Percentiles rank a stretch among this genome's conserved stretches.
Conservation (phyloP, 2,329 filamentous ascomycete species). For the Aspergillus piperis region DNA sequence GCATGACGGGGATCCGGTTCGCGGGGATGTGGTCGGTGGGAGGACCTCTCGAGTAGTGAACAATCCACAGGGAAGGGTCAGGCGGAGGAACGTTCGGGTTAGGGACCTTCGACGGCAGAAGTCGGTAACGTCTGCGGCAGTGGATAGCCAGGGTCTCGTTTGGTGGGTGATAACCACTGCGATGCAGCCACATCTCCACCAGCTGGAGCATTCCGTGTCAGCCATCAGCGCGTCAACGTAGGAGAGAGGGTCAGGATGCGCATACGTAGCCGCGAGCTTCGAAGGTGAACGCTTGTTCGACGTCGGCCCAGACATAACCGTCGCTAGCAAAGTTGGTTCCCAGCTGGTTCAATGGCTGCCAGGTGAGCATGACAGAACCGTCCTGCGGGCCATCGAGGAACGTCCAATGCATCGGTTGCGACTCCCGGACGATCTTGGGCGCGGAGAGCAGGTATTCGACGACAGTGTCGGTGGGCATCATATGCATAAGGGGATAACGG, state of each 20-base stretch:
- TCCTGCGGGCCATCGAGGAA: conserved; percentile 82
- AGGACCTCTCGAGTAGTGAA: conserved; percentile 82
- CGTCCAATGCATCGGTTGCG: conserved; percentile 88
- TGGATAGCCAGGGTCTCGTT: conserved; percentile 73
- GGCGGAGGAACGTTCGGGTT: conserved; percentile 69
- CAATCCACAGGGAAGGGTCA: conserved; percentile 83
- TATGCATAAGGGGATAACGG: conserved; percentile 72
- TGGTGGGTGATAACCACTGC: conserved; percentile 74
- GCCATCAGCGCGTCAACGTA: neutral
- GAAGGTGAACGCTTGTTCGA: conserved; percentile 74
- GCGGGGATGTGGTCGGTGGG: conserved; percentile 71
- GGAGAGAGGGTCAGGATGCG: neutral
- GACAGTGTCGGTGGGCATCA: conserved; percentile 73
- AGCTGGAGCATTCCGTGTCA: conserved; percentile 55
- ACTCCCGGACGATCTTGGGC: conserved; percentile 80
- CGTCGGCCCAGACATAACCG: conserved; percentile 86
- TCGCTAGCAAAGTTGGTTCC: conserved; percentile 81
- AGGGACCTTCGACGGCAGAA: conserved; percentile 70
- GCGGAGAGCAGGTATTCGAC: conserved; percentile 81
- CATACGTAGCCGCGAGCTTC: conserved; percentile 69
- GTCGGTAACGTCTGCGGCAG: conserved; percentile 80
- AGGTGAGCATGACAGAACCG: conserved; percentile 79
- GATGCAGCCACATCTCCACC: conserved; percentile 84
- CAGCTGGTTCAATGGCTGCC: conserved; percentile 76
- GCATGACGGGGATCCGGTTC: conserved; percentile 54